Percentiles rank a stretch among this genome's conserved stretches.
These are phyloP conservation scores for Omphalea diandra DNA, from an alignment of 441 rosid genomes.

Conservation along the genomic window DNA sequence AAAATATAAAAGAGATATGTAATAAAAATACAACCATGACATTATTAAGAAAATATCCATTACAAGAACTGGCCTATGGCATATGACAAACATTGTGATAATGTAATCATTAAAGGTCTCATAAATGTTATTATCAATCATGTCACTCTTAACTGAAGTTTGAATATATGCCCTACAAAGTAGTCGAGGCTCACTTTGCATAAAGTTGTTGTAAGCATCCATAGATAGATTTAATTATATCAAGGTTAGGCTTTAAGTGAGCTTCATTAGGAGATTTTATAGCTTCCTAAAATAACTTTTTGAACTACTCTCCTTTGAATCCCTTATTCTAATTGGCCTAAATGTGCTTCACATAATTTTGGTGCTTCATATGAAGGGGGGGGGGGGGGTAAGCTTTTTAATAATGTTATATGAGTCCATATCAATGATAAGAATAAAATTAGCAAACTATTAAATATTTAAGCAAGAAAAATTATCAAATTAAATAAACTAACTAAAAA, in stretches of 20 bases:
- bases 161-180: not conserved
- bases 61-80: no score
- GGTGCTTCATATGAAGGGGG: not conserved
- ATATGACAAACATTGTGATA: no score
- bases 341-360: not conserved
- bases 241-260: accelerated
- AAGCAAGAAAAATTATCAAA: no score
- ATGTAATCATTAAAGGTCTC: not conserved
- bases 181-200: not conserved
- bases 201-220: not conserved
- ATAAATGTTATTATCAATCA: not conserved
- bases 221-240: not conserved
- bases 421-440: no score
- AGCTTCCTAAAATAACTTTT: not conserved
- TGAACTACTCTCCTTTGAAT: not conserved
- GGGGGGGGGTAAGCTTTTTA: not conserved
- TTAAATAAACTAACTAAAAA: no score
- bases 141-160: not conserved
- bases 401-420: not conserved
- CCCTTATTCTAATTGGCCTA: not conserved
- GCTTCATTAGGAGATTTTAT: not conserved
- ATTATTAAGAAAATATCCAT: no score
- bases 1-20: no score
- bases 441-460: no score
- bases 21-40: no score